Base-by-base conservation (phyloP, 1,139 yeast genomes). In the Yamadazyma spencermartinsiae region DNA sequence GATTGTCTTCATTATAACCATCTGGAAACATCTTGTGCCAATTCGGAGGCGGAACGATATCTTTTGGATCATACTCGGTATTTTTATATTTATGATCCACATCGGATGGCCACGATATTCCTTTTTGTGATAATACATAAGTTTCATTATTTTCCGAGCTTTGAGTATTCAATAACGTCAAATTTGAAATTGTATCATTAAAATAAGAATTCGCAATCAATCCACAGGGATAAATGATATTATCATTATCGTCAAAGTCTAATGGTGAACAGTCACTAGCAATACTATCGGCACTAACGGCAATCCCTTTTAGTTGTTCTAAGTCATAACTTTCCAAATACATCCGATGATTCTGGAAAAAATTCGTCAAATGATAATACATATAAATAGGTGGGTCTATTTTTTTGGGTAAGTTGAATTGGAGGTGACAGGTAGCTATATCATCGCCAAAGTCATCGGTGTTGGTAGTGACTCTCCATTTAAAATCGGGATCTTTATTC, bases 11-110 rank as follows among this genome's bases (percentile, higher is more conserved):
- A 14, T 85, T 89, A 65, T 92, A 92, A 0, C 98, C 98, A 46
- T 89, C 59, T n/a, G 98, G 98, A 60, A 59, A 92, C 66, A 52
- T 68, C 55, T 85, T 81, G 45, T 68, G 68, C 98, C 98, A 92
- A 65, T 88, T 88, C 51, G 96, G 98, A 8, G 98, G 98, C 9
- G 98, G 98, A 1, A 79, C 94, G 39, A 92, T 86, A 19, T 90
- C 83, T 10, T 75, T 61, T 21, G 81, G 71, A 43, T 72, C 68
- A 65, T 92, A 94, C 38, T 64, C 56, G 2, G 98, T 89, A 61
- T 82, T 86, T 65, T 85, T 80, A 69, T 82, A 90, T 44, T 95
- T 76, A 42, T 61, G 63, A 48, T 82, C 67, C 36, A 77, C 74
- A 58, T 90, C 96, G 4, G 89, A 76, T 1, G 82, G 56, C 98